Evolutionary conservation across 495 filamentous ascomycete genomes (phyloP).

Genomic region (Aspergillus nidulans): DNA sequence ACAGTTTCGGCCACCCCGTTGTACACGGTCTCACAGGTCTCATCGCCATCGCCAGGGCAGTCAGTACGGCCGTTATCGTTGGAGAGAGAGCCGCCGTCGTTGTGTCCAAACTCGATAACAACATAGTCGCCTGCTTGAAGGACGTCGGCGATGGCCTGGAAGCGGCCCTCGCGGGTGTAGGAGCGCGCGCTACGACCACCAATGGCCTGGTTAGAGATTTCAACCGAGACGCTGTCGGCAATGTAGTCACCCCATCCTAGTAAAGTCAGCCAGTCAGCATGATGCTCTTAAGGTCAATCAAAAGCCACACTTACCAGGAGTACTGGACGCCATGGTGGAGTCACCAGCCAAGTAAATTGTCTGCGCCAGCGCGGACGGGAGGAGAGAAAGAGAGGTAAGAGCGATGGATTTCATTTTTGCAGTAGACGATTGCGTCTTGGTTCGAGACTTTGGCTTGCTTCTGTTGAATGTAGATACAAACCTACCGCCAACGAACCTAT

Average conservation of each 20-base stretch:
- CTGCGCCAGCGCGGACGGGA: conserved; percentile 25
- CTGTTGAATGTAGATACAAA: neutral
- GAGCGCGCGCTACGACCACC: conserved; percentile 57
- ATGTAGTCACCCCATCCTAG: conserved; percentile 61
- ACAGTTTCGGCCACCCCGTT: conserved; percentile 52
- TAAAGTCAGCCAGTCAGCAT: neutral
- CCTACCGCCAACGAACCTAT: neutral
- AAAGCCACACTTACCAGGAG: conserved; percentile 18
- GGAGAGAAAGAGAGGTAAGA: conserved; percentile 16
- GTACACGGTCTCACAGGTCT: conserved; percentile 51
- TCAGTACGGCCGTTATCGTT: conserved; percentile 58
- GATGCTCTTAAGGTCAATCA: neutral
- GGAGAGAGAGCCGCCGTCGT: conserved; percentile 57
- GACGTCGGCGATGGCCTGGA: conserved; percentile 46
- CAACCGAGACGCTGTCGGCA: conserved; percentile 35
- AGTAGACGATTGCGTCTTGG: neutral
- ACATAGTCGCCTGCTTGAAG: conserved; percentile 53
- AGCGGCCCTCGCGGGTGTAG: conserved; percentile 57
- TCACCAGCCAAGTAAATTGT: conserved; percentile 54
- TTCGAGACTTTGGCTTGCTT: neutral
- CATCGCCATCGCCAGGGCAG: conserved; percentile 49
- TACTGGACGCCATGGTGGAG: conserved; percentile 51
- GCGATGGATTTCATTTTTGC: conserved; percentile 24
- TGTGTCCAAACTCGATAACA: conserved; percentile 63
- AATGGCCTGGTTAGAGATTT: conserved; percentile 55